These are phyloP conservation scores for Penicillium sp. DNA, from an alignment of 2,329 filamentous ascomycete genomes.

Conservation along the genomic window DNA sequence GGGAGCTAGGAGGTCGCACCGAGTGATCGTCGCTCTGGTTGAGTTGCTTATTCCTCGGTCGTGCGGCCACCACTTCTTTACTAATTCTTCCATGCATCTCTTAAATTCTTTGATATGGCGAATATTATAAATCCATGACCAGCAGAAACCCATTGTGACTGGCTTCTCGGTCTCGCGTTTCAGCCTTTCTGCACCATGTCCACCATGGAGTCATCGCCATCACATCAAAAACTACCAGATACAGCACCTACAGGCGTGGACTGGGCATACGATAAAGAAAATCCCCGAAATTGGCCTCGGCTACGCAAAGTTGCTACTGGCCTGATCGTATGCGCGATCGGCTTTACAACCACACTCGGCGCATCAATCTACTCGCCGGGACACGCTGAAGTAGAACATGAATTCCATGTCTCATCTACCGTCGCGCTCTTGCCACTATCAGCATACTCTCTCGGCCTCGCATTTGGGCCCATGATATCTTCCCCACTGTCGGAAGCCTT, in stretches of 20 bases:
- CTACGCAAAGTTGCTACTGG: constrained; percentile 13
- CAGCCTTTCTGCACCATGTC: neutral
- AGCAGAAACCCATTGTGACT: too few relatives aligned
- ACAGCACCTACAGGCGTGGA: neutral
- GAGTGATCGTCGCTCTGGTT: neutral
- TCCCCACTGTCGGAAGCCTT: constrained; percentile 10
- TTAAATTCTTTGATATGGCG: too few relatives aligned
- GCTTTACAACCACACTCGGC: constrained; percentile 25
- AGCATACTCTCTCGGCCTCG: constrained; percentile 60
- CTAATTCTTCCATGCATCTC: too few relatives aligned
- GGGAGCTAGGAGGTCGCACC: neutral
- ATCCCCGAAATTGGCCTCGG: constrained; percentile 18
- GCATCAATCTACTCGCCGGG: constrained; percentile 36
- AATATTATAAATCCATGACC: too few relatives aligned
- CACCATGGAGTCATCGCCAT: neutral
- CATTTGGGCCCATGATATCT: constrained; percentile 13
- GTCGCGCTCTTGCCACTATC: constrained; percentile 60
- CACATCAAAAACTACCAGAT: neutral
- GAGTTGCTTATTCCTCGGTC: neutral
- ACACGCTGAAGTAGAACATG: constrained; percentile 57
- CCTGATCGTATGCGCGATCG: constrained; percentile 14
- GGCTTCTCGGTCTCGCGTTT: too few relatives aligned
- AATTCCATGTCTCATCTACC: constrained; percentile 30
- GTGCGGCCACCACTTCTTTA: neutral
- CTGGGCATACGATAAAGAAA: neutral